Percentiles rank a stretch among this genome's conserved stretches.
Conservation (phyloP, 495 filamentous ascomycete species). For the Usnea hakonensis region DNA sequence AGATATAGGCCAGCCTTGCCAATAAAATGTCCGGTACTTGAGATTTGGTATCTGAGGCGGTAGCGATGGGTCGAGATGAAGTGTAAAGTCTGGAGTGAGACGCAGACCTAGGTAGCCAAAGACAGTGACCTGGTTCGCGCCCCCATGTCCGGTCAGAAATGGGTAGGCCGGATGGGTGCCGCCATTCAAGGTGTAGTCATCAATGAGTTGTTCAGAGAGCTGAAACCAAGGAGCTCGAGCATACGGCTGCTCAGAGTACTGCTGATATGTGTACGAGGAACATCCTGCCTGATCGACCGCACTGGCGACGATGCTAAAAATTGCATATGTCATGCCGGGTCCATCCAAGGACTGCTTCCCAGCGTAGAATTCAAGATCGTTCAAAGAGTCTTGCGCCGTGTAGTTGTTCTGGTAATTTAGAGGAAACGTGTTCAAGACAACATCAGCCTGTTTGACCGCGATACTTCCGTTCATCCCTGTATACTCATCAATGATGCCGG, state of each 20-base stretch:
- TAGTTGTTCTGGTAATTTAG: constrained; percentile 49
- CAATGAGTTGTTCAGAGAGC: constrained; percentile 60
- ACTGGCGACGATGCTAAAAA: constrained; percentile 54
- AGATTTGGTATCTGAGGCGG: constrained; percentile 56
- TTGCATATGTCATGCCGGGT: constrained; percentile 61
- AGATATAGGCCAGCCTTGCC: constrained; percentile 56
- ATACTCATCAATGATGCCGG: constrained; percentile 67
- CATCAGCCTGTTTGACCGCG: constrained; percentile 58
- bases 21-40: constrained; percentile 61
- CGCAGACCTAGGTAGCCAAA: constrained; percentile 57
- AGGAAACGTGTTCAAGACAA: constrained; percentile 53
- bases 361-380: constrained; percentile 57
- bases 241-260: constrained; percentile 52
- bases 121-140: constrained; percentile 52
- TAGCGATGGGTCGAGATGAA: constrained; percentile 52
- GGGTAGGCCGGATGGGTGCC: constrained; percentile 59
- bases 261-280: constrained; percentile 54
- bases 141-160: constrained; percentile 61
- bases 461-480: constrained; percentile 56
- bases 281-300: constrained; percentile 53
- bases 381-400: constrained; percentile 40
- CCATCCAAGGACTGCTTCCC: constrained; percentile 55
- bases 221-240: constrained; percentile 45
- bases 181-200: constrained; percentile 56
- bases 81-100: constrained; percentile 40